Evolutionary conservation across 2,329 filamentous ascomycete genomes (phyloP).

Genomic region (Lecanicillium sp.): DNA sequence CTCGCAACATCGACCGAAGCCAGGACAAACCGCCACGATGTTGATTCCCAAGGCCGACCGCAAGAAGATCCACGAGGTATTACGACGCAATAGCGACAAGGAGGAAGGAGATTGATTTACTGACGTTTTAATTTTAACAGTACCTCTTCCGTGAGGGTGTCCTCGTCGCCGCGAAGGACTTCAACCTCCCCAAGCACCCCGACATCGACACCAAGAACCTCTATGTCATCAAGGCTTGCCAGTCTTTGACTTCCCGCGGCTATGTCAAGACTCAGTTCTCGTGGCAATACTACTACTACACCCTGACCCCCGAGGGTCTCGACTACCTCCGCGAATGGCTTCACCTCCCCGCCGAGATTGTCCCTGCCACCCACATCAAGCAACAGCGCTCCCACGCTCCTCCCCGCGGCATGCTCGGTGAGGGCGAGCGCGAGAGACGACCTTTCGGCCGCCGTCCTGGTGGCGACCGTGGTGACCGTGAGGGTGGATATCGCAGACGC

Average conservation of each 20-base stretch:
- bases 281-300: constrained; percentile 99
- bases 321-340: constrained; percentile 99
- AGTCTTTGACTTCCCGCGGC: constrained; percentile 95
- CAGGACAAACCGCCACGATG: constrained; percentile 57
- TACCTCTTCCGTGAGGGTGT: constrained; percentile 94
- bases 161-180: constrained; percentile 99
- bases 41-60: constrained; percentile 99
- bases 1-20: constrained; percentile 42
- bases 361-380: constrained; percentile 99
- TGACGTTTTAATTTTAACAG: constrained; percentile 35
- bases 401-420: constrained; percentile 96
- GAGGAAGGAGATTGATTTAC: constrained; percentile 6
- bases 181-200: constrained; percentile 93
- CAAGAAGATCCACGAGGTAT: constrained; percentile 96
- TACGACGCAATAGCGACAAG: constrained; percentile 10
- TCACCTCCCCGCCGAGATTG: constrained; percentile 98
- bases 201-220: constrained; percentile 99
- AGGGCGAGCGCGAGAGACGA: constrained; percentile 72
- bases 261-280: constrained; percentile 99
- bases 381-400: constrained; percentile 98
- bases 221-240: constrained; percentile 96
- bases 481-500: constrained; percentile 88
- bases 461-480: constrained; percentile 69
- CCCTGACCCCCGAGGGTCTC: constrained; percentile 97
- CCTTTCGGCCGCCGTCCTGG: constrained; percentile 53